Base-by-base conservation (phyloP, 441 rosid species). In the Metrosideros polymorpha region DNA sequence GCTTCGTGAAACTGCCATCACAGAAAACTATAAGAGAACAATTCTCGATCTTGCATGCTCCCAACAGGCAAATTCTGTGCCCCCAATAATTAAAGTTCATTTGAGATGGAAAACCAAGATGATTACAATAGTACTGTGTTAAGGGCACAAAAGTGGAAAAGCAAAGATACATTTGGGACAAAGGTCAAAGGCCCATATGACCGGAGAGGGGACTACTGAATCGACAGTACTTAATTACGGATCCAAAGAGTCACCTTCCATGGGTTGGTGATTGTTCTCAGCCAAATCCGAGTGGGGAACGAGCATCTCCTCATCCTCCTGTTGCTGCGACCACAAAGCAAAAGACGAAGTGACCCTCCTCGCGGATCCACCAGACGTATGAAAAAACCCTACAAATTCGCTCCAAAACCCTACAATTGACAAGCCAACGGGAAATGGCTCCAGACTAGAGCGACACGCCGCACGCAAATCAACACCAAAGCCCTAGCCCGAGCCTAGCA, bases 271-370 rank as follows among this genome's bases (percentile, higher is more conserved):
- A 52, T 56, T 55, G 76, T 86, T 45, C 71, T n/a, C 87, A 7
- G 53, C 66, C 87, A 82, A 35, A 35, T 79, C 84, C 18, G 84
- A 55, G 61, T 32, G 54, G 45, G 82, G 82, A 59, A 82, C 53
- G 43, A 86, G 87, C 87, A 86, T 86, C 79, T 82, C 85, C 79
- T 57, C 79, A 29, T 83, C 84, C 45, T 83, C 84, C 84, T 83
- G 84, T 83, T 49, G 57, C 71, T 82, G 84, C 49, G 12, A 76
- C 84, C 42, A 43, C 63, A 45, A 52, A 71, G 83, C 45, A 71
- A 85, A 45, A 52, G 45, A 43, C 50, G 32, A 84, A 39, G 24
- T 24, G 43, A 76, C 66, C 61, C 22, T 25, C 47, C 84, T 25
- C 13, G 29, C 55, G 61, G 63, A 35, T 56, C 39, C 79, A 56